A percentile compares a stretch with the other conserved stretches of the same genome.
These are phyloP conservation scores for Epichloe bromicola DNA, from an alignment of 2,329 filamentous ascomycete species.

Conservation along the genomic window DNA sequence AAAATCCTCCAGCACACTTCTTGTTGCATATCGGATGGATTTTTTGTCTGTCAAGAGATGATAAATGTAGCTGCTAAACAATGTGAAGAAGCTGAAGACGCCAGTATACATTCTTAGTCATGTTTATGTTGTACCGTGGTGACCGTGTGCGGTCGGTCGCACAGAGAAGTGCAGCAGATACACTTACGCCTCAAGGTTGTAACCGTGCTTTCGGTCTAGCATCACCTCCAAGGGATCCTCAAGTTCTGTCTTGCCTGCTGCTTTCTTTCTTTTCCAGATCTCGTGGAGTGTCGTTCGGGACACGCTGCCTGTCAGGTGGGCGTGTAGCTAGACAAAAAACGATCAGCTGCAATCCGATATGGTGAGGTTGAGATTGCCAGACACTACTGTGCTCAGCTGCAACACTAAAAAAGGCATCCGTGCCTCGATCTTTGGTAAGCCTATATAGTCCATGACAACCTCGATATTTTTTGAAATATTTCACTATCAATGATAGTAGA, in stretches of 20 bases:
- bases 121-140: neutral
- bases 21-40: constrained; percentile 49
- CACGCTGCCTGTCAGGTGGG: constrained; percentile 70
- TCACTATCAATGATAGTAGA: too few relatives aligned
- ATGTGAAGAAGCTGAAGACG: constrained; percentile 52
- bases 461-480: neutral
- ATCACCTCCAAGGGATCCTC: constrained; percentile 58
- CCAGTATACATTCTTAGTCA: neutral
- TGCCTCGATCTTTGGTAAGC: constrained; percentile 45
- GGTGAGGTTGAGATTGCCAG: neutral
- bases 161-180: neutral
- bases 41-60: constrained; percentile 52
- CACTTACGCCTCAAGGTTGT: constrained; percentile 54
- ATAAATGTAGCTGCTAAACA: constrained; percentile 73
- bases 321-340: constrained; percentile 47
- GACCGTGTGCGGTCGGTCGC: too few relatives aligned
- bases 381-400: neutral
- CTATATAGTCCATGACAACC: constrained; percentile 27
- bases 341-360: neutral
- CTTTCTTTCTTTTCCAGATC: constrained; percentile 53
- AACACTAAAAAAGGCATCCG: neutral
- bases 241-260: constrained; percentile 37
- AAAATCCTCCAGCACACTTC: constrained; percentile 53
- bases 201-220: constrained; percentile 58
- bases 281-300: constrained; percentile 59